Conservation (phyloP, 2,329 filamentous ascomycete genomes). For the Monilinia polystroma region DNA sequence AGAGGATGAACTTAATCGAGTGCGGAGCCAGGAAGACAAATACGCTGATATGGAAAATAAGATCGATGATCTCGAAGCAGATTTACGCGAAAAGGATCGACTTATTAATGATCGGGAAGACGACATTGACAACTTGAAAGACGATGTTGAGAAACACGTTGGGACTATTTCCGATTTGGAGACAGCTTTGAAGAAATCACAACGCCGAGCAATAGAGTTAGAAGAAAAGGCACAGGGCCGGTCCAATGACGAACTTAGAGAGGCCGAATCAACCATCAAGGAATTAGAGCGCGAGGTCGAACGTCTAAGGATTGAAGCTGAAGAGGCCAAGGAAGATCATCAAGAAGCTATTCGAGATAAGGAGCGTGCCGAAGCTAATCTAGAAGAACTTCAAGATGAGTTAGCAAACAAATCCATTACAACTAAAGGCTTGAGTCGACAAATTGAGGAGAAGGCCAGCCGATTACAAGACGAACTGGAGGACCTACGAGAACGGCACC, state of each 20-base stretch:
- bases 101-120: constrained; percentile 72
- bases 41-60: constrained; percentile 69
- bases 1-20: constrained; percentile 48
- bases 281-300: constrained; percentile 57
- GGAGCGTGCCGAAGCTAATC: constrained; percentile 56
- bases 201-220: constrained; percentile 52
- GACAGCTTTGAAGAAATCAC: constrained; percentile 57
- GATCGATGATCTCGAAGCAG: constrained; percentile 72
- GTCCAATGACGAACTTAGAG: constrained; percentile 46
- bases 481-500: constrained; percentile 48
- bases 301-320: constrained; percentile 53
- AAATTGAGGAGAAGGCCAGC: constrained; percentile 69
- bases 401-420: constrained; percentile 76
- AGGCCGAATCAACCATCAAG: constrained; percentile 48
- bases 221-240: constrained; percentile 54
- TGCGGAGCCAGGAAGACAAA: constrained; percentile 59
- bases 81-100: constrained; percentile 73
- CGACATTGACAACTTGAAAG: constrained; percentile 66
- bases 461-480: constrained; percentile 67
- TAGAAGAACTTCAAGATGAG: constrained; percentile 70
- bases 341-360: constrained; percentile 55
- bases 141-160: constrained; percentile 52
- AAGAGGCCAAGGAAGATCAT: constrained; percentile 55
- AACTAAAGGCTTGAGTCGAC: constrained; percentile 70
- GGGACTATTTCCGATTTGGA: constrained; percentile 55